These are phyloP conservation scores for Pezicula carpinea DNA, from an alignment of 2,329 filamentous ascomycete genomes.

Conservation along the genomic window DNA sequence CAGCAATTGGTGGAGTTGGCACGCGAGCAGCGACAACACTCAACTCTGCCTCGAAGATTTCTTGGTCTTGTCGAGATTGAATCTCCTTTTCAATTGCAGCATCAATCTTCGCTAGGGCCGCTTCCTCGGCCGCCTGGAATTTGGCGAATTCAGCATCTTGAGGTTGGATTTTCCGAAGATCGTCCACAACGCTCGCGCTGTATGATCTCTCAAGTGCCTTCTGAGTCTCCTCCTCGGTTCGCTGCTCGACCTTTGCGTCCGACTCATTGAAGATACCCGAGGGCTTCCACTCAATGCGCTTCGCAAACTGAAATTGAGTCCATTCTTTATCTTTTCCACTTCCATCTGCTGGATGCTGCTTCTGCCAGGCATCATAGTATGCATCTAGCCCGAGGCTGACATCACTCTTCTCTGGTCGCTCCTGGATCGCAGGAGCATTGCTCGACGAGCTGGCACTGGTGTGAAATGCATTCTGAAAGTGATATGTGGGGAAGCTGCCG, in stretches of 20 bases:
- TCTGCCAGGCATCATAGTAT: conserved; percentile 88
- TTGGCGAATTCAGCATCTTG: conserved; percentile 37
- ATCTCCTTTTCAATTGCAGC: conserved; percentile 80
- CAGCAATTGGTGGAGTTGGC: conserved; percentile 21
- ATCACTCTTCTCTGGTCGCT: conserved; percentile 53
- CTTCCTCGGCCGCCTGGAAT: conserved; percentile 42
- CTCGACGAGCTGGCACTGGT: conserved; percentile 31
- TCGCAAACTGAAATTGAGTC: conserved; percentile 86
- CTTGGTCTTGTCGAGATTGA: conserved; percentile 39
- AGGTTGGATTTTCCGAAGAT: conserved; percentile 26
- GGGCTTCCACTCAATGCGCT: conserved; percentile 88
- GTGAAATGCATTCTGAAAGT: conserved; percentile 76
- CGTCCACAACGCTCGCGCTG: conserved; percentile 25
- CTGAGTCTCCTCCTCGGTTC: conserved; percentile 6
- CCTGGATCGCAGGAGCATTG: conserved; percentile 42
- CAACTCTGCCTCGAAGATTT: conserved; percentile 29
- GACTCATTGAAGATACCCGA: conserved; percentile 19
- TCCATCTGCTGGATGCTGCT: conserved; percentile 62
- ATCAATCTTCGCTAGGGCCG: conserved; percentile 75
- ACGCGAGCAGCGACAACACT: conserved; percentile 26
- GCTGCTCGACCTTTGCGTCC: conserved; percentile 12
- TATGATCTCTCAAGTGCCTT: conserved; percentile 18
- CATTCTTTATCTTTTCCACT: conserved; percentile 73
- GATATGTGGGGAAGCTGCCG: conserved; percentile 45
- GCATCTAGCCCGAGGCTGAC: conserved; percentile 76